Evolutionary conservation across 176 grass and related monocot species (phyloP).

Genomic region (Melocanna baccifera): DNA sequence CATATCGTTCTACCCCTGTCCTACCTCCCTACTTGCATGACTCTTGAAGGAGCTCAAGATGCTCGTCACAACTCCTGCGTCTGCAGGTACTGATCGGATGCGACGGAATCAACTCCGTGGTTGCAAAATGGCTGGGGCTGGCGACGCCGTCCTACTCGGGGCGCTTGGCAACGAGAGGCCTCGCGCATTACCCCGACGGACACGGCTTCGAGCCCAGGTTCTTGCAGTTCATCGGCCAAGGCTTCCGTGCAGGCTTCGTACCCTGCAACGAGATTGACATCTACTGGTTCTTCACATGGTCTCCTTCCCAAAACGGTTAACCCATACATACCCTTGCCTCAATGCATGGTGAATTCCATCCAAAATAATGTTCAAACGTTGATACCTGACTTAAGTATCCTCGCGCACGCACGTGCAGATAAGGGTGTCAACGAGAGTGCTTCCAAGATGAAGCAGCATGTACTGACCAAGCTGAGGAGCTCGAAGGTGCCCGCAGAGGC

Average conservation of each 20-base stretch:
- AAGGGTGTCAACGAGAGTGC: constrained; percentile 38
- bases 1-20: too few species aligned
- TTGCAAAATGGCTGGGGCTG: constrained; percentile 58
- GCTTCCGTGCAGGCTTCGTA: constrained; percentile 40
- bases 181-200: constrained; percentile 39
- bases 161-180: constrained; percentile 47
- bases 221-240: constrained; percentile 36
- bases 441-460: constrained; percentile 39
- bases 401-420: not conserved
- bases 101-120: constrained; percentile 74
- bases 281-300: constrained; percentile 86
- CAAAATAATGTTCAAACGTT: too few species aligned
- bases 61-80: not conserved
- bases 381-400: too few species aligned
- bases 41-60: too few species aligned
- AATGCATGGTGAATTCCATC: too few species aligned
- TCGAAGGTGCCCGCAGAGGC: constrained; percentile 31
- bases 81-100: constrained; percentile 62
- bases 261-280: constrained; percentile 48
- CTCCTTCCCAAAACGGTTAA: constrained; percentile 13
- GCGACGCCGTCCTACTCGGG: constrained; percentile 42
- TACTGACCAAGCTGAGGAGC: constrained; percentile 31
- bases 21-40: too few species aligned
- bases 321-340: too few species aligned
- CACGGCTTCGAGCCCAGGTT: constrained; percentile 57